Base-by-base conservation (phyloP, 2,329 filamentous ascomycete species). In the Neonectria faginata region DNA sequence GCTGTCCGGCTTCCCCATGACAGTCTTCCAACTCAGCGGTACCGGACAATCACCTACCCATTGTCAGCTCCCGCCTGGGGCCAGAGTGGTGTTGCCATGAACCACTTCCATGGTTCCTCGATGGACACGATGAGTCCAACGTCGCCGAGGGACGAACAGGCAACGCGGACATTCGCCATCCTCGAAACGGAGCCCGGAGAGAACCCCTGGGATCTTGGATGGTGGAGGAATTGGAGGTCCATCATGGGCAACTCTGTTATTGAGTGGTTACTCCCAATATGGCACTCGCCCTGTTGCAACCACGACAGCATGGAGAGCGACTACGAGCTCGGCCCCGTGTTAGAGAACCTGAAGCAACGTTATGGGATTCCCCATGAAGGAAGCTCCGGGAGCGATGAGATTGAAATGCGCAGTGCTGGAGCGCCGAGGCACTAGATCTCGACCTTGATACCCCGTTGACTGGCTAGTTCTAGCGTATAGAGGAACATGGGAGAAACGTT, bases 181-280 rank as follows among this genome's bases (percentile, higher is more conserved):
- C 82, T 97, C 2, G 85, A 88, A 65, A 92, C 91, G 0, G 82
- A 88, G 3, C 85, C 88, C 0, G 90, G 92, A 10, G 90, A 96
- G 70, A 97, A 97, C 70, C 93, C 93, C 0, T 99, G 93, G 89
- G 88, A 97, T 71, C 81, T 96, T 1, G 92, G 92, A 2, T 79
- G 80, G 9, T 83, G 86, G 66, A 79, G 83, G 29, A 98, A 98
- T 74, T 90, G 94, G 80, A 87, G 88, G 68, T 86, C 90, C 14
- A 88, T 97, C 25, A 93, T 99, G 89, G 95, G 95, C 0, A 80
- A 85, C 51, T 86, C 80, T 20, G 68, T 89, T 2, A 65, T 90
- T 14, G 92, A 97, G 64, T 98, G 94, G 94, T 74, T 97, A 12
- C 79, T 97, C 1, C 95, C 95, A 0, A 77, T 97, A 36, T 88